These are phyloP conservation scores for Aspergillus panamensis DNA, from an alignment of 495 filamentous ascomycete genomes.

Conservation along the genomic window DNA sequence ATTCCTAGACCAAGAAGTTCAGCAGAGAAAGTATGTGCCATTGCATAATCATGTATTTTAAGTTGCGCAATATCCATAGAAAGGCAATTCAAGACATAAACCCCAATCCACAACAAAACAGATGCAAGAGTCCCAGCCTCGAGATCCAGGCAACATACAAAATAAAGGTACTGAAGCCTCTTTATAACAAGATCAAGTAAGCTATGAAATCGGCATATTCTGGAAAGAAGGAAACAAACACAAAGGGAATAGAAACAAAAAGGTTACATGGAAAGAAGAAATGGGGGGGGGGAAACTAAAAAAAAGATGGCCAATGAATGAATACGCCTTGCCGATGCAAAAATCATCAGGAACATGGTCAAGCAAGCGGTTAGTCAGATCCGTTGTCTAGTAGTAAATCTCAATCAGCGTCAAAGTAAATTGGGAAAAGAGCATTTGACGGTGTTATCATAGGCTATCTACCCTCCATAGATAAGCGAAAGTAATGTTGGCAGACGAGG, in stretches of 20 bases:
- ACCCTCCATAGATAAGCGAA: conserved; percentile 1
- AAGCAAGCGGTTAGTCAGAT: conserved; percentile 11
- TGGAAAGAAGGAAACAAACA: not conserved
- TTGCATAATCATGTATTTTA: conserved; percentile 8
- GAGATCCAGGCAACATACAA: conserved; percentile 7
- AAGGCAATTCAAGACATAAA: not conserved
- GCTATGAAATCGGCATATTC: not conserved
- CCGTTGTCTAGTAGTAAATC: conserved; percentile 2
- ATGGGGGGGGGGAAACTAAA: too few species aligned
- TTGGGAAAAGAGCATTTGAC: not conserved
- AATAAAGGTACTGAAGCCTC: conserved; percentile 2
- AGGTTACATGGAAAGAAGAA: not conserved
- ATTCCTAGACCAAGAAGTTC: not conserved
- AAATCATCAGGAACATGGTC: conserved; percentile 17
- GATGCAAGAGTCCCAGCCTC: conserved; percentile 20
- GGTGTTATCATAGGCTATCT: not conserved
- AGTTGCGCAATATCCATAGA: not conserved
- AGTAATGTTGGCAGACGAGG: not conserved
- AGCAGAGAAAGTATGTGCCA: not conserved
- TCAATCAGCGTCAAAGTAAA: not conserved
- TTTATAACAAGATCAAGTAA: not conserved
- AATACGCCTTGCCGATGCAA: conserved; percentile 26
- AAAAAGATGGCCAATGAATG: conserved; percentile 9
- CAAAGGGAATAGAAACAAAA: not conserved
- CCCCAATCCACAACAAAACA: conserved; percentile 11